A percentile compares a stretch with the other conserved stretches of the same genome.
Evolutionary conservation across 2,329 filamentous ascomycete genomes (phyloP).

Genomic region (Arthroderma sp.): DNA sequence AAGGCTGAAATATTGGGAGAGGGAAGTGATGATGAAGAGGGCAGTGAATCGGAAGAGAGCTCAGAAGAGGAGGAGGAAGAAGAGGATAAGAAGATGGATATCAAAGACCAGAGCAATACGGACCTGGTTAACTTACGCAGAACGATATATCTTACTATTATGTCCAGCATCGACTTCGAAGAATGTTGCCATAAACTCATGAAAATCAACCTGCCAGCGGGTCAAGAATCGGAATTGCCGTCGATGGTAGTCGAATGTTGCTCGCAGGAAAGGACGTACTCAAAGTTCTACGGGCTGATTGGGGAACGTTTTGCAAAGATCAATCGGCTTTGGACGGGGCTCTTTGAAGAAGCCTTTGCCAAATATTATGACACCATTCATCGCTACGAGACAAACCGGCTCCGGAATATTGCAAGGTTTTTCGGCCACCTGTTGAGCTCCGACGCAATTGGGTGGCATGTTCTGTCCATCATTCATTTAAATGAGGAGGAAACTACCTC

Average conservation of each 20-base stretch:
- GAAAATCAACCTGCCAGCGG: slow-evolving; percentile 76
- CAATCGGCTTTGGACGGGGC: slow-evolving; percentile 83
- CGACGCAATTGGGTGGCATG: slow-evolving; percentile 87
- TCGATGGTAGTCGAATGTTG: slow-evolving; percentile 97
- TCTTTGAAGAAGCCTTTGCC: slow-evolving; percentile 80
- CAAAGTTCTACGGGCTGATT: slow-evolving; percentile 91
- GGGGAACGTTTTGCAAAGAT: slow-evolving; percentile 92
- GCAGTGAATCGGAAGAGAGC: slow-evolving; percentile 47
- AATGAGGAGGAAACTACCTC: slow-evolving; percentile 97
- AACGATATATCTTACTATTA: slow-evolving; percentile 94
- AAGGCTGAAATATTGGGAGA: slow-evolving; percentile 92
- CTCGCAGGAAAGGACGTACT: slow-evolving; percentile 91
- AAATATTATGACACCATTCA: slow-evolving; percentile 98
- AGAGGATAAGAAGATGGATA: slow-evolving; percentile 74
- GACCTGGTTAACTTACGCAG: slow-evolving; percentile 86
- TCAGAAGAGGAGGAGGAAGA: slow-evolving; percentile 63
- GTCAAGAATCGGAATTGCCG: slow-evolving; percentile 77
- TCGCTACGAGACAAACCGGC: slow-evolving; percentile 85
- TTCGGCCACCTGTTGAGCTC: slow-evolving; percentile 83
- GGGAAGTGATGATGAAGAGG: slow-evolving; percentile 70
- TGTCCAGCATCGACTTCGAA: slow-evolving; percentile 91
- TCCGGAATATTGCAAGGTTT: slow-evolving; percentile 89
- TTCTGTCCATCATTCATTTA: slow-evolving; percentile 68
- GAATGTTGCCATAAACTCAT: slow-evolving; percentile 96
- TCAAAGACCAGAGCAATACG: slow-evolving; percentile 95